These are phyloP conservation scores for Papiliotrema laurentii DNA, from an alignment of 1,284 basidiomycete species.

Conservation along the genomic window DNA sequence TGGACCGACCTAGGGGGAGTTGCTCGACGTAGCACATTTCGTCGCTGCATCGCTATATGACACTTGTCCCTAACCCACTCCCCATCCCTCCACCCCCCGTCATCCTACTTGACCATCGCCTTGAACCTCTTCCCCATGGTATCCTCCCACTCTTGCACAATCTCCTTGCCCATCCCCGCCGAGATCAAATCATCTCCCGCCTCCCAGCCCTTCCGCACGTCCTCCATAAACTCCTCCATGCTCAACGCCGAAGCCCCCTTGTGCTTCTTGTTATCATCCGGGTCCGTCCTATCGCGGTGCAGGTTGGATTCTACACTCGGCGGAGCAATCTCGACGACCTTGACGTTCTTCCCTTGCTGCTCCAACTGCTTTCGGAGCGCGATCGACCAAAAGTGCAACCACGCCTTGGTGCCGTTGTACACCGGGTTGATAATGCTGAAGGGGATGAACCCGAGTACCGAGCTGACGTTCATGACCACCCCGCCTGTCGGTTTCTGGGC, in stretches of 20 bases:
- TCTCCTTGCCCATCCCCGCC: conserved; percentile 12
- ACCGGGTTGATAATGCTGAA: conserved; percentile 25
- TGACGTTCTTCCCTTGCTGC: conserved; percentile 14
- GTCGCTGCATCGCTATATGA: too few species aligned
- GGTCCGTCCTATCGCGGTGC: conserved; percentile 24
- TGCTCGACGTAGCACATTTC: too few species aligned
- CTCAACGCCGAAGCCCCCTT: conserved; percentile 11
- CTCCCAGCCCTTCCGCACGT: conserved; percentile 23
- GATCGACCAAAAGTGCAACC: conserved; percentile 20
- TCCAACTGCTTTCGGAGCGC: conserved; percentile 21
- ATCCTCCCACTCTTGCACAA: conserved; percentile 15
- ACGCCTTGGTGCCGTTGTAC: conserved; percentile 28
- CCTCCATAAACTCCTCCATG: conserved; percentile 27
- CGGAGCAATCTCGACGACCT: conserved; percentile 27
- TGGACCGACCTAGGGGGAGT: too few species aligned
- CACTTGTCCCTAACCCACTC: too few species aligned
- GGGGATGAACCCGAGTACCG: conserved; percentile 23
- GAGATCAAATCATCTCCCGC: conserved; percentile 14
- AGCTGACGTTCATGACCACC: conserved; percentile 27
- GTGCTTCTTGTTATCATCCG: conserved; percentile 29
- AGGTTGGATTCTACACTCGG: conserved; percentile 32
- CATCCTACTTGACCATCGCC: conserved; percentile 11
- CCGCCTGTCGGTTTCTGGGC: conserved; percentile 14
- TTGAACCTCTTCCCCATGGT: conserved; percentile 15
- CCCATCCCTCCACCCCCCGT: neutral